Base-by-base conservation (phyloP, 495 filamentous ascomycete species). In the Eremomyces bilateralis region DNA sequence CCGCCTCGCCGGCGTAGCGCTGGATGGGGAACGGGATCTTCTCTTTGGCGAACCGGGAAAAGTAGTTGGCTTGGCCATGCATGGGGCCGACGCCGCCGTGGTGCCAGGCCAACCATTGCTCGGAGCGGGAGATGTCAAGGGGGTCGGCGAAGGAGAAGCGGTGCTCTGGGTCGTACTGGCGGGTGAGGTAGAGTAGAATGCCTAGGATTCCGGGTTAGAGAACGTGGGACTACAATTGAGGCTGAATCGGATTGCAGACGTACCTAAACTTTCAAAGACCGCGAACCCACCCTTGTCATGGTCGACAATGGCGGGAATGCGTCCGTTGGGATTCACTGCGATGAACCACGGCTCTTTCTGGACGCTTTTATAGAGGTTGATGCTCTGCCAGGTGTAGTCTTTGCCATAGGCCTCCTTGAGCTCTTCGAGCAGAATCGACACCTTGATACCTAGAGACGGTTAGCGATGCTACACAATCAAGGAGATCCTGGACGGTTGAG, bases 61-160 rank as follows among this genome's bases (percentile, higher is more conserved):
- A 56, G 35, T 56, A 81, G 53, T 85, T 84, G 5, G 81, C 70
- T 48, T 90, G 76, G 8, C 76, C 80, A 47, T 90, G 53, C 53
- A 53, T 53, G 2, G 53, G 53, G 15, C 53, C 53, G 1, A 56
- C 35, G 1, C 53, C 53, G 4, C 51, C 53, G 28, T 48, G 44
- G 38, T 53, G 53, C 53, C 53, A 56, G 11, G 53, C 48, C 29
- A 56, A 47, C 53, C 53, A 56, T 43, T 56, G 53, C 35, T 56
- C 53, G 11, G 41, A 40, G 2, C 42, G 40, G 18, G 41, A 48
- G n/a, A 49, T 24, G 20, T 56, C 51, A 6, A 44, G 36, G 28
- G 43, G 43, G 27, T 48, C 45, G n/a, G 46, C 42, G 45, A 56
- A 56, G 36, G 36, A 42, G 45, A 56, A 49, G 37, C 50, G 52